Base-by-base conservation (phyloP, 2,329 filamentous ascomycete genomes). In the Trichoderma afroharzianum region DNA sequence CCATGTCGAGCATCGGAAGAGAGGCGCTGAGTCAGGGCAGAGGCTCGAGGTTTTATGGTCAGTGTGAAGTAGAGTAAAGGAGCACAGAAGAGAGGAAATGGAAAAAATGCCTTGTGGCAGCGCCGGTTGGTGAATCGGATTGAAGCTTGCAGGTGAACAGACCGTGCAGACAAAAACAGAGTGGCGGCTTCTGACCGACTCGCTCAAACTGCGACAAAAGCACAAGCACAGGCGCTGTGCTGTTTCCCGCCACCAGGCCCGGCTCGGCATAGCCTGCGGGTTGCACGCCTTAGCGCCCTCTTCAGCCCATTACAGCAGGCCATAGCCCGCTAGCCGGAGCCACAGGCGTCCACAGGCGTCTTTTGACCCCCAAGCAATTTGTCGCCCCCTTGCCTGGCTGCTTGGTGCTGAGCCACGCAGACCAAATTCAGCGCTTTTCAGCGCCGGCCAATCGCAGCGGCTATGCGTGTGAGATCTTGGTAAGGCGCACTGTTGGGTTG, bases 201-300 rank as follows among this genome's bases (percentile, higher is more conserved):
- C 32, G 30, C n/a, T 28, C 39, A 4, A 12, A 18, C 39, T 21
- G 18, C 43, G 43, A 47, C 8, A 47, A 4, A n/a, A n/a, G 14
- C 15, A 43, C 39, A n/a, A 21, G 43, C 43, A 33, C 30, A 62
- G 11, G 57, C 28, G 57, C 36, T 59, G 55, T 33, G 57, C 36
- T 59, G 55, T 50, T 55, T 58, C 36, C 67, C 67, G 67, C 67
- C 67, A 70, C 67, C 67, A 70, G 36, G 15, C 53, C 64, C 18
- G 26, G 64, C 14, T 21, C 18, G 58, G 57, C 67, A n/a, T 70
- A 50, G 55, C 36, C 57, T 61, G 26, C 53, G 21, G 47, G 64
- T 18, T 53, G 63, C 63, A 33, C 24, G 39, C 26, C 14, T 24
- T 66, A 33, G 63, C 63, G 63, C 47, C 63, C 39, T 24, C 9